Evolutionary conservation across 805 yeast species (phyloP), one percentile per base, ranked within the genome.

Genomic region (Wickerhamiella lipophila): DNA sequence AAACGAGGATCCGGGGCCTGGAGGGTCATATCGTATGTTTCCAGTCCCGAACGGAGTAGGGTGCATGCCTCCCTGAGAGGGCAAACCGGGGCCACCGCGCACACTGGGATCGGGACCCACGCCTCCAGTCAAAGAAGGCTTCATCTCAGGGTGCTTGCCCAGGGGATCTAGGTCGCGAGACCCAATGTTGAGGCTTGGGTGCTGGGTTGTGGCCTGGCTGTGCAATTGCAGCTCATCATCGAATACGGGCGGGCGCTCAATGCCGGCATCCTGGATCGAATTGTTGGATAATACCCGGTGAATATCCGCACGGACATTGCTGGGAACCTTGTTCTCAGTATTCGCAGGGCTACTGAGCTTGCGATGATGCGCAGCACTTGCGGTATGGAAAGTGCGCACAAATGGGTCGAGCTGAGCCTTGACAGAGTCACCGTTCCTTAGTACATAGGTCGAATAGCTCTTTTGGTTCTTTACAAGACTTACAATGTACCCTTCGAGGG

Each of bases 181-280:
- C 23, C 72, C 73, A 39, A 64, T 59, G 6, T 61, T 58, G 27
- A 46, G 8, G 42, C 50, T 29, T 30, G 56, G 54, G 18, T 30
- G 42, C 6, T 36, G 44, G 4, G 51, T 39, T 6, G 52, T 46
- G 7, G 44, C 30, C 38, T 54, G 39, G 18, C 51, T 49, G 11
- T 50, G 45, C 40, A 65, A 52, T 42, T 64, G 62, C 47, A 61
- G 61, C 50, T 68, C 72, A 54, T 72, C 75, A 38, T 73, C 77
- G 53, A 72, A 68, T 6, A 67, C 70, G 1, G 72, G n/a, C n/a
- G n/a, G 72, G 6, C 67, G 67, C 2, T 56, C 57, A 3, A 23
- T 15, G 22, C 58, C 58, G 3, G 62, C 54, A 16, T 53, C 53
- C 2, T 49, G 21, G 3, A 32, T n/a, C 3, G 38, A 32, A 7